Evolutionary conservation across 2,329 filamentous ascomycete species (phyloP).

Genomic region (Achaetomium macrosporum): DNA sequence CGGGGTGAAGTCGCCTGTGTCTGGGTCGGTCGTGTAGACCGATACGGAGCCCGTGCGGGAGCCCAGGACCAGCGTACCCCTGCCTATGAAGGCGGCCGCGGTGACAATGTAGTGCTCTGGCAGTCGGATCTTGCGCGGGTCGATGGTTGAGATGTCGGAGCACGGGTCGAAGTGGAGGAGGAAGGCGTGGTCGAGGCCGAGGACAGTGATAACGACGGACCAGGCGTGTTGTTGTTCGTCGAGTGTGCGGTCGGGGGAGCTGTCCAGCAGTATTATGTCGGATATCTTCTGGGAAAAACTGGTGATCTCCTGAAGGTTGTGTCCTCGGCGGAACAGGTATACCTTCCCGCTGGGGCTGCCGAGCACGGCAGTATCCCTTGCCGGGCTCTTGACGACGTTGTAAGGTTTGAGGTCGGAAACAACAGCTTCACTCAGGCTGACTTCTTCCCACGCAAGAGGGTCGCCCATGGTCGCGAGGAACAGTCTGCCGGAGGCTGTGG

Average conservation of each 20-base stretch:
- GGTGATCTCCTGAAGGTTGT: conserved; percentile 31
- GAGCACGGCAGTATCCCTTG: conserved; percentile 37
- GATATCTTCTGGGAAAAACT: conserved; percentile 44
- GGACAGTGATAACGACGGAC: conserved; percentile 39
- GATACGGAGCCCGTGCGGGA: conserved; percentile 48
- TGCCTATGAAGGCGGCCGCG: conserved; percentile 36
- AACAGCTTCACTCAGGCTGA: conserved; percentile 32
- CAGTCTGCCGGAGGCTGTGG: conserved; percentile 56
- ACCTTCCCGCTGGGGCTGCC: conserved; percentile 45
- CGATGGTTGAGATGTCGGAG: conserved; percentile 26
- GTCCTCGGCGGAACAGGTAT: conserved; percentile 36
- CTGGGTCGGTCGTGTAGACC: conserved; percentile 26
- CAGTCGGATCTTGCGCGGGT: conserved; percentile 31
- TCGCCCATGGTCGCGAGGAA: conserved; percentile 39
- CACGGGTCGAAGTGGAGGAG: conserved; percentile 35
- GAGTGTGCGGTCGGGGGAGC: background rate
- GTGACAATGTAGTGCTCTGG: conserved; percentile 47
- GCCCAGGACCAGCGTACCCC: conserved; percentile 45
- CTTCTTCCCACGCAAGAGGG: conserved; percentile 38
- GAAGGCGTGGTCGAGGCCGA: conserved; percentile 40
- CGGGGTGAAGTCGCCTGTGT: conserved; percentile 24
- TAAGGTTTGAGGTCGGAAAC: conserved; percentile 39
- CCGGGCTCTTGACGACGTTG: conserved; percentile 41
- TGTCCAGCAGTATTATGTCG: conserved; percentile 41
- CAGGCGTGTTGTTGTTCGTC: conserved; percentile 1